Percentiles rank a stretch among this genome's conserved stretches.
These are phyloP conservation scores for Epithemia pelagica DNA, from an alignment of 108 stramenopile species.

Conservation along the genomic window DNA sequence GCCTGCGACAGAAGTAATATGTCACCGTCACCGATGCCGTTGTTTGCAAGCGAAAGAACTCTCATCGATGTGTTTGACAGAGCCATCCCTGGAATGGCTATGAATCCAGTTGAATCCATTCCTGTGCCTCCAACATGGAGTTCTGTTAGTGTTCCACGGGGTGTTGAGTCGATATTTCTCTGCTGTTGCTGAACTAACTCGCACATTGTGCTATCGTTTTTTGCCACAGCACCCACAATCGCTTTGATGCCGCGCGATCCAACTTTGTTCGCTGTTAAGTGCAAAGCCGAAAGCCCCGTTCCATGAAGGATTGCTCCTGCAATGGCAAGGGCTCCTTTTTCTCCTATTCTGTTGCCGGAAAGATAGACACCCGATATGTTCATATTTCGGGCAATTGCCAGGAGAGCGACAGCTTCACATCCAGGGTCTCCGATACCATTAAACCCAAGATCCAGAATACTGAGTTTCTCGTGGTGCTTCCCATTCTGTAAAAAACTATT, in stretches of 20 bases:
- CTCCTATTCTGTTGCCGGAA: constrained; percentile 54
- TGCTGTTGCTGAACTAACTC: constrained; percentile 5
- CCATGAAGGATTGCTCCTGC: constrained; percentile 65
- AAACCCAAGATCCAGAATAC: constrained; percentile 69
- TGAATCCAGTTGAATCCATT: constrained; percentile 48
- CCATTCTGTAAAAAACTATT: constrained; percentile 28
- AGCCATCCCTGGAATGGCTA: constrained; percentile 60
- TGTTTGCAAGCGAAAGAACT: constrained; percentile 53
- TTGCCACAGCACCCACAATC: constrained; percentile 54
- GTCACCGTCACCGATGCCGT: constrained; percentile 54
- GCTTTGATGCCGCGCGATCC: constrained; percentile 52
- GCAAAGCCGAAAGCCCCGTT: constrained; percentile 46
- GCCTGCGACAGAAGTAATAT: constrained; percentile 67
- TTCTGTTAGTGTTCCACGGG: constrained; percentile 36
- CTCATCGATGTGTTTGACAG: constrained; percentile 50
- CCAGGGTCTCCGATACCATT: constrained; percentile 73
- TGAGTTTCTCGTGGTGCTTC: constrained; percentile 48
- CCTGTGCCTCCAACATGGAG: constrained; percentile 42
- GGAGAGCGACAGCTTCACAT: constrained; percentile 47
- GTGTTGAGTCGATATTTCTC: constrained; percentile 16
- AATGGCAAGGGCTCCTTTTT: constrained; percentile 52
- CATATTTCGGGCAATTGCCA: constrained; percentile 53
- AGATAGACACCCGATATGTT: constrained; percentile 55
- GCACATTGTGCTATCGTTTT: constrained; percentile 34
- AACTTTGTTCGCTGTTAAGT: constrained; percentile 63